Evolutionary conservation across 345 rosid species (phyloP).

Genomic region (Citrus reticulata): DNA sequence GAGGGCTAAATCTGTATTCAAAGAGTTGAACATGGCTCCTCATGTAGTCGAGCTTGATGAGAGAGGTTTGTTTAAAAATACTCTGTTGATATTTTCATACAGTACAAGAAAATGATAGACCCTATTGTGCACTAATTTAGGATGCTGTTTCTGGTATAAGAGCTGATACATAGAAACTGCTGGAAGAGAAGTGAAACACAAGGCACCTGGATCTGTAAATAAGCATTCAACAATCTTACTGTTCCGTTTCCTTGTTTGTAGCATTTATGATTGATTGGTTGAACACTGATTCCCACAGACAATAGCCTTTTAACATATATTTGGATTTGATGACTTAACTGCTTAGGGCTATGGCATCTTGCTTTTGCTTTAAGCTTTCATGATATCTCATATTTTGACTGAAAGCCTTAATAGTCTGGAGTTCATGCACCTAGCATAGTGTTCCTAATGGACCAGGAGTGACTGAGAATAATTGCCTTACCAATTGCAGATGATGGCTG

Average conservation of each 20-base stretch:
- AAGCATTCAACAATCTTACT: background rate
- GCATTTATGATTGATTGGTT: background rate
- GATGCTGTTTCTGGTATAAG: background rate
- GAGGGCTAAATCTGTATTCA: conserved; percentile 79
- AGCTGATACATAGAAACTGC: background rate
- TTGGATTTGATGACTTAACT: background rate
- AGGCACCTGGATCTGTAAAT: background rate
- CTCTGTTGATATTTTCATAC: background rate
- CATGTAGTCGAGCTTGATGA: conserved; percentile 82
- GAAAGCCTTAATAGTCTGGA: background rate
- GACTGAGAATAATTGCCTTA: background rate
- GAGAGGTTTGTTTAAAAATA: conserved; percentile 52
- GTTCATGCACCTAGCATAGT: background rate
- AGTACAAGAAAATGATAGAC: background rate
- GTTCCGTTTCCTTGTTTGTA: background rate
- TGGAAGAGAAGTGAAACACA: background rate
- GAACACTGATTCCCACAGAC: background rate
- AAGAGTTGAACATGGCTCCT: conserved; percentile 63
- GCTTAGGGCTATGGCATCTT: background rate
- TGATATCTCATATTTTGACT: background rate
- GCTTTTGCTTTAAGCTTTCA: background rate
- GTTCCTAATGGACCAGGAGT: background rate
- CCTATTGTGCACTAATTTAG: background rate
- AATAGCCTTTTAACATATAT: background rate
- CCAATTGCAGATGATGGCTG: conserved; percentile 65